Evolutionary conservation across 2,329 filamentous ascomycete species (phyloP).

Genomic region (Colletotrichum sp.): DNA sequence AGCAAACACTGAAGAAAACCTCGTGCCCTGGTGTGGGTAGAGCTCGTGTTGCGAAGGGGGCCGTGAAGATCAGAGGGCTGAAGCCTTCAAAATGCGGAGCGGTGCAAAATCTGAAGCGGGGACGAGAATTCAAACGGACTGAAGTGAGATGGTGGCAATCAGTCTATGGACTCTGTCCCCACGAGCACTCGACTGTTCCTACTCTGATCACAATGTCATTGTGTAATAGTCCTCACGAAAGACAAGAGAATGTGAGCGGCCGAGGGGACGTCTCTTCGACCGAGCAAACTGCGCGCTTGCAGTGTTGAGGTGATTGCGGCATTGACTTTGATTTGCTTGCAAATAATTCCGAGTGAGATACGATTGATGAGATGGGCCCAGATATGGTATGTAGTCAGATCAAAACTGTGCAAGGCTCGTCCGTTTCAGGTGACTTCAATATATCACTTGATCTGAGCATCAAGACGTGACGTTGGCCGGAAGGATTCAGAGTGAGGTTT

Average conservation of each 20-base stretch:
- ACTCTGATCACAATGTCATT: fast-evolving
- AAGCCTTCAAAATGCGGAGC: neutral
- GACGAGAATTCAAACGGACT: neutral
- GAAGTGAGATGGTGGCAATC: neutral
- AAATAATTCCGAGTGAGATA: neutral
- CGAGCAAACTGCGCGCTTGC: neutral
- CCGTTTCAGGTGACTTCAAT: neutral
- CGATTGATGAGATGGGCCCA: neutral
- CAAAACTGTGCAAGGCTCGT: neutral
- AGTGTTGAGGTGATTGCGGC: neutral
- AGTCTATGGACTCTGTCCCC: neutral
- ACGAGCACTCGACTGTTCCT: neutral
- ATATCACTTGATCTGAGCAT: neutral
- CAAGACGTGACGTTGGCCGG: neutral
- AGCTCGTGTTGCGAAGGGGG: neutral
- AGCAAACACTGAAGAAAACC: neutral
- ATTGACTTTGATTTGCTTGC: neutral
- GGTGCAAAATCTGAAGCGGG: neutral
- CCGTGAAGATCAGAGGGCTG: neutral
- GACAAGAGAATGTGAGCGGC: no score
- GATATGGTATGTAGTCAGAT: neutral
- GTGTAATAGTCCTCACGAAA: neutral
- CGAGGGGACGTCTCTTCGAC: neutral
- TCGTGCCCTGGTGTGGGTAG: neutral
- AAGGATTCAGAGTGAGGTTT: neutral